phyloP scores from a whole-genome alignment of 345 rosid species.

The Ricinus communis region DNA sequence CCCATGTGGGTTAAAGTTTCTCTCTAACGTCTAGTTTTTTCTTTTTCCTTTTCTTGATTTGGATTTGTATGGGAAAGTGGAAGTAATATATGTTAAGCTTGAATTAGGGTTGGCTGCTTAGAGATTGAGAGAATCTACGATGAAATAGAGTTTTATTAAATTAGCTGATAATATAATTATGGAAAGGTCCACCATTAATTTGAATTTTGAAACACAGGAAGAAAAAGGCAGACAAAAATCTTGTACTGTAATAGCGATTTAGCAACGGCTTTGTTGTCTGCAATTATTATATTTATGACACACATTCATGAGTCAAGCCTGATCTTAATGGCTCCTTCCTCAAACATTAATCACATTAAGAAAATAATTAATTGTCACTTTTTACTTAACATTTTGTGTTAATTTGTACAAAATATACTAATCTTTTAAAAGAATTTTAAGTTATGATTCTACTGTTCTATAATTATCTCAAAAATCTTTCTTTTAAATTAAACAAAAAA shows the following conservation, averaged over 20 bases:
- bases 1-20: slow-evolving; percentile 17
- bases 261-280: slow-evolving; percentile 31
- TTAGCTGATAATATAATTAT: not conserved
- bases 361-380: too few species aligned
- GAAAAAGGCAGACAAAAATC: not conserved
- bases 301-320: not conserved
- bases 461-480: too few species aligned
- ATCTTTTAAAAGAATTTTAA: too few species aligned
- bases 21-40: slow-evolving; percentile 44
- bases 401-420: too few species aligned
- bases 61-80: not conserved
- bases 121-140: not conserved
- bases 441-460: too few species aligned
- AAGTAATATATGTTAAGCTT: too few species aligned
- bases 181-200: slow-evolving; percentile 8
- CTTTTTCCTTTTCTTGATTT: not conserved
- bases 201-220: slow-evolving; percentile 13
- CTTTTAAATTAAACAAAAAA: too few species aligned
- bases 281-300: slow-evolving; percentile 19
- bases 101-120: too few species aligned
- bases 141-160: not conserved
- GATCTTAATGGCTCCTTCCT: not conserved
- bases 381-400: too few species aligned
- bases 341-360: too few species aligned
- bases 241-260: slow-evolving; percentile 6